phyloP scores from a whole-genome alignment of 805 yeast species.

The Ascoidea asiatica region DNA sequence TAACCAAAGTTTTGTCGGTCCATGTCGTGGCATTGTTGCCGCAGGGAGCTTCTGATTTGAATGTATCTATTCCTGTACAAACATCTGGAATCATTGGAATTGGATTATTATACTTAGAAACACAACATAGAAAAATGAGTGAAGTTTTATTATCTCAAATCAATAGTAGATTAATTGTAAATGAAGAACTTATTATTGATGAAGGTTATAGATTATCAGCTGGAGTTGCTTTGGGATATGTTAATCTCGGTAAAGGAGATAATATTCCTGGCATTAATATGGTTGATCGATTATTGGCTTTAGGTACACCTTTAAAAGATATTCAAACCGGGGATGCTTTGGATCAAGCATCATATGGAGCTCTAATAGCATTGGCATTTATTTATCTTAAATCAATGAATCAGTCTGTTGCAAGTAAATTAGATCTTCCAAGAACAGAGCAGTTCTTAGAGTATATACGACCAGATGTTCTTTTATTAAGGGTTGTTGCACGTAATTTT shows the following conservation, averaged over 20 bases:
- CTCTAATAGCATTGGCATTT: slow-evolving; percentile 61
- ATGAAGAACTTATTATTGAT: slow-evolving; percentile 41
- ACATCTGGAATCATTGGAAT: slow-evolving; percentile 86
- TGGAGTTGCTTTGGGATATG: slow-evolving; percentile 77
- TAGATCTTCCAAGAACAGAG: slow-evolving; percentile 45
- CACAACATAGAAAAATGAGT: slow-evolving; percentile 78
- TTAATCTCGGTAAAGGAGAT: slow-evolving; percentile 68
- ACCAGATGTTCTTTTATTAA: slow-evolving; percentile 61
- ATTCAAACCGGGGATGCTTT: slow-evolving; percentile 41
- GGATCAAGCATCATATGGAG: slow-evolving; percentile 55
- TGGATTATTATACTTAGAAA: slow-evolving; percentile 67
- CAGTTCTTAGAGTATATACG: slow-evolving; percentile 55
- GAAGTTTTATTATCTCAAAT: slow-evolving; percentile 65
- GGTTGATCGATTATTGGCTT: slow-evolving; percentile 41
- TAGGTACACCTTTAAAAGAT: slow-evolving; percentile 50
- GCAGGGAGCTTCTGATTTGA: slow-evolving; percentile 77
- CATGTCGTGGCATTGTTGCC: slow-evolving; percentile 90
- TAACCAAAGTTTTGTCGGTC: slow-evolving; percentile 84
- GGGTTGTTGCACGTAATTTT: slow-evolving; percentile 50
- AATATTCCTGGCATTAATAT: slow-evolving; percentile 43
- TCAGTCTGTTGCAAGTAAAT: slow-evolving; percentile 40
- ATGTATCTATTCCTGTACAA: slow-evolving; percentile 73
- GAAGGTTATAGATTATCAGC: slow-evolving; percentile 82
- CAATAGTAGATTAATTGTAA: slow-evolving; percentile 34
- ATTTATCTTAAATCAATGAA: slow-evolving; percentile 61